These are phyloP conservation scores for Volvox carteri DNA, from an alignment of 163 green algal genomes.

Conservation along the genomic window DNA sequence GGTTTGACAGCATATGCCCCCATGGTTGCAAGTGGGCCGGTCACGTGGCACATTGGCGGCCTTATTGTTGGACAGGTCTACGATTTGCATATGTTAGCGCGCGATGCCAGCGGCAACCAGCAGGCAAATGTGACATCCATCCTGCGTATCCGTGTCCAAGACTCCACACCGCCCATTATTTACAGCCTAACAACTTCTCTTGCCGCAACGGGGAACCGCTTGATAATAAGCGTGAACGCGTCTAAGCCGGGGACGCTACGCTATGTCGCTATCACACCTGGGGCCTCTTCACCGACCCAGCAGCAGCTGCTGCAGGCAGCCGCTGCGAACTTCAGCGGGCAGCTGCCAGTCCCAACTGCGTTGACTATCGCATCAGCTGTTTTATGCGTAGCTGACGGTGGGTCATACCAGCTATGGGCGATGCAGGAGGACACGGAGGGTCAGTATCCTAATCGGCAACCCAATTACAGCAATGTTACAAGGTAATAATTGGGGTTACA, in stretches of 20 bases:
- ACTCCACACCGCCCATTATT: slow-evolving; percentile 56
- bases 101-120: slow-evolving; percentile 20
- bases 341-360: neutral
- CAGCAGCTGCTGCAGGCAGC: slow-evolving; percentile 50
- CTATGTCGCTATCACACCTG: slow-evolving; percentile 14
- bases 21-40: neutral
- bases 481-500: slow-evolving; percentile 47
- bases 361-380: neutral
- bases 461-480: slow-evolving; percentile 59
- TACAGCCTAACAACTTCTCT: slow-evolving; percentile 35
- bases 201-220: slow-evolving; percentile 34
- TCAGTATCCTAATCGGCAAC: slow-evolving; percentile 11
- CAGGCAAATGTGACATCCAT: slow-evolving; percentile 30
- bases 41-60: neutral
- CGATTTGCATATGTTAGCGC: slow-evolving; percentile 23
- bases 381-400: slow-evolving; percentile 55
- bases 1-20: neutral
- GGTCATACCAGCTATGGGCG: slow-evolving; percentile 55
- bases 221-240: slow-evolving; percentile 46
- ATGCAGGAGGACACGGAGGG: slow-evolving; percentile 63
- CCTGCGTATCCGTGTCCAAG: slow-evolving; percentile 40
- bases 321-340: slow-evolving; percentile 38
- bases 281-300: slow-evolving; percentile 29
- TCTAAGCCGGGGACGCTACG: slow-evolving; percentile 53
- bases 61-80: slow-evolving; percentile 10